These are phyloP conservation scores for Pleurotus djamor DNA, from an alignment of 768 basidiomycete species.

Conservation along the genomic window DNA sequence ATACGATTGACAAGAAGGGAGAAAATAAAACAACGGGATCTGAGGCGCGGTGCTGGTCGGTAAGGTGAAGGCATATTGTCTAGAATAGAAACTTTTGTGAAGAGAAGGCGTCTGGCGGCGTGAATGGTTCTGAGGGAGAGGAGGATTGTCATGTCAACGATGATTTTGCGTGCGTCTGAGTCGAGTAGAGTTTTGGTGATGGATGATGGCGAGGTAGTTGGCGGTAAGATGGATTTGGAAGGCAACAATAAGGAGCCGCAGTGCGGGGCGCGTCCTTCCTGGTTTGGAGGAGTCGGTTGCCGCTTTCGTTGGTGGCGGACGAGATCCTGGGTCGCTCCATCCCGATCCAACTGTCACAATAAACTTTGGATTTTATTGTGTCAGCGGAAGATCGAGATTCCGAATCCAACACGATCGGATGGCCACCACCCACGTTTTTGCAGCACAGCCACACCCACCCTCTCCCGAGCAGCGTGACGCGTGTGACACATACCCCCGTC, in stretches of 20 bases:
- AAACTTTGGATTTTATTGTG: constrained; percentile 5
- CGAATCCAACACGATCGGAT: not conserved
- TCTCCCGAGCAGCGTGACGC: not conserved
- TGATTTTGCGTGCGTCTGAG: constrained; percentile 30
- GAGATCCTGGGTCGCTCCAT: constrained; percentile 6
- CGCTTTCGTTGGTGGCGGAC: not conserved
- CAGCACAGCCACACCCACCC: not conserved
- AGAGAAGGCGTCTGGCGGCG: constrained; percentile 27
- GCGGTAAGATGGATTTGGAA: constrained; percentile 27
- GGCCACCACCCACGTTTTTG: not conserved
- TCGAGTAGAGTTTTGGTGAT: constrained; percentile 35
- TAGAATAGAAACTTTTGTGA: constrained; percentile 47
- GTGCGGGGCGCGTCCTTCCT: constrained; percentile 39
- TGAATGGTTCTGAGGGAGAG: constrained; percentile 24
- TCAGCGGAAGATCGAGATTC: not conserved
- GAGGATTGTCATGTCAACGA: constrained; percentile 56
- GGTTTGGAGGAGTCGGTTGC: constrained; percentile 26
- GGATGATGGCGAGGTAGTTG: constrained; percentile 28
- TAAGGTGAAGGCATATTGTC: constrained; percentile 44
- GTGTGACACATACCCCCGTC: not conserved
- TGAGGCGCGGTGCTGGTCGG: constrained; percentile 39
- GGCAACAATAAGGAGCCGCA: constrained; percentile 51
- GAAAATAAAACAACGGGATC: constrained; percentile 36
- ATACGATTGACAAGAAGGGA: constrained; percentile 33
- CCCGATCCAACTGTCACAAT: not conserved